These are phyloP conservation scores for Sicyos baderoa DNA, from an alignment of 306 rosid genomes.

Conservation along the genomic window DNA sequence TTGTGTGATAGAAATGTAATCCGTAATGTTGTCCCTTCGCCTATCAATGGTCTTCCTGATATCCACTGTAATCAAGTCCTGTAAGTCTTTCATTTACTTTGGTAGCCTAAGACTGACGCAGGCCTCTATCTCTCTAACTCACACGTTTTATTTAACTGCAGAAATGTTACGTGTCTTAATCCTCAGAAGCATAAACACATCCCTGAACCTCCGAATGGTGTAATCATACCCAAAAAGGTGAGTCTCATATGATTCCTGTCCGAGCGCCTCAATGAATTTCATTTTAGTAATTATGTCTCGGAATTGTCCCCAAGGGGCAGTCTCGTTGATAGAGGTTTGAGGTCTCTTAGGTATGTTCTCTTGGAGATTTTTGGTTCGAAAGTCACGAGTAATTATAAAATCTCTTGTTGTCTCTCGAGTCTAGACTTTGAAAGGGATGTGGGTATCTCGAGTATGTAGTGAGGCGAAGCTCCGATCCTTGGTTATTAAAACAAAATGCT, in stretches of 20 bases:
- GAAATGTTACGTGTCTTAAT: slow-evolving; percentile 61
- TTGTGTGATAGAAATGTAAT: slow-evolving; percentile 57
- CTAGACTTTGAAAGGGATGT: too few relatives aligned
- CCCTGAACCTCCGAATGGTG: slow-evolving; percentile 67
- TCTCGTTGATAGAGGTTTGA: too few relatives aligned
- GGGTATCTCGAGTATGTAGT: too few relatives aligned
- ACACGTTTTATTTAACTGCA: slow-evolving; percentile 31
- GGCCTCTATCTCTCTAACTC: background rate
- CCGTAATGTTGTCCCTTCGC: slow-evolving; percentile 46
- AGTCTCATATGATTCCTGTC: slow-evolving; percentile 16
- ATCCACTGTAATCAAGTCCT: slow-evolving; percentile 56
- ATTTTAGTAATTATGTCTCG: slow-evolving; percentile 11
- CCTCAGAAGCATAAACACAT: slow-evolving; percentile 51
- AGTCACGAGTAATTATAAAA: too few relatives aligned
- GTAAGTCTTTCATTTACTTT: slow-evolving; percentile 50
- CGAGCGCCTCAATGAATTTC: background rate
- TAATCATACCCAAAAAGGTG: slow-evolving; percentile 69
- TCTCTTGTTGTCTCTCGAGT: too few relatives aligned
- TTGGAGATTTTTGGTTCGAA: too few relatives aligned
- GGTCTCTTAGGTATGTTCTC: too few relatives aligned
- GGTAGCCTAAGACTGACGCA: slow-evolving; percentile 14
- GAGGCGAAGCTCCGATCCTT: too few relatives aligned
- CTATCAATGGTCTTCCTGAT: slow-evolving; percentile 57
- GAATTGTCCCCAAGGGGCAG: too few relatives aligned
- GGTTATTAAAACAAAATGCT: too few relatives aligned